These are phyloP conservation scores for Cynara cardunculus DNA, from an alignment of 129 eudicot genomes.

Conservation along the genomic window DNA sequence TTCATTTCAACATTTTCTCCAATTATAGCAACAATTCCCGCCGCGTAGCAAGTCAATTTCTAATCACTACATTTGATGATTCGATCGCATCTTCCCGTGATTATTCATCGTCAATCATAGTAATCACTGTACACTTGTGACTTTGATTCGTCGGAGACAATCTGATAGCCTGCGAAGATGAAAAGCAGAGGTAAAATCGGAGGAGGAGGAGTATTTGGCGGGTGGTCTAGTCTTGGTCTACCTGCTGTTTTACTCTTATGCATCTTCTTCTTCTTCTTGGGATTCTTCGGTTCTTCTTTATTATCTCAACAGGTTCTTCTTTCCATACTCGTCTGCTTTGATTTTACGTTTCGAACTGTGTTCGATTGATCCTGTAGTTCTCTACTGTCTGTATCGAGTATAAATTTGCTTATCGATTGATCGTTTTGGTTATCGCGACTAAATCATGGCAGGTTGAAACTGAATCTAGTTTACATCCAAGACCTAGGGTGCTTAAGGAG, in stretches of 20 bases:
- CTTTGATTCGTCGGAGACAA: not conserved
- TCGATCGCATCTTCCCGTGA: not conserved
- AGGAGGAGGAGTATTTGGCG: slow-evolving; percentile 19
- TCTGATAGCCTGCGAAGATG: slow-evolving; percentile 32
- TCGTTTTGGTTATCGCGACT: not conserved
- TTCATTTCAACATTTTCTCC: not conserved
- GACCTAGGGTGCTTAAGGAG: slow-evolving; percentile 32
- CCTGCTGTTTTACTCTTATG: slow-evolving; percentile 62
- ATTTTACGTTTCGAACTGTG: not conserved
- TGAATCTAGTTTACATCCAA: slow-evolving; percentile 37
- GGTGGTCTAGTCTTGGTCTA: slow-evolving; percentile 45
- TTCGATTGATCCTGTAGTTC: not conserved
- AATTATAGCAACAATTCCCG: slow-evolving; percentile 16
- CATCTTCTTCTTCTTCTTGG: slow-evolving; percentile 68
- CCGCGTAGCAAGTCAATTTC: not conserved
- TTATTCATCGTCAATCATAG: slow-evolving; percentile 4
- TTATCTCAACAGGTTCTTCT: slow-evolving; percentile 67
- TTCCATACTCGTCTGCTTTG: not conserved
- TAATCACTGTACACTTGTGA: not conserved
- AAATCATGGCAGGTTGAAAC: slow-evolving; percentile 30
- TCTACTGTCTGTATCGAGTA: not conserved
- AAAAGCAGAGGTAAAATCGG: slow-evolving; percentile 46
- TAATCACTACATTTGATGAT: not conserved
- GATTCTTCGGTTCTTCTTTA: slow-evolving; percentile 66
- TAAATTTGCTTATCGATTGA: not conserved